Evolutionary conservation across 2,329 filamentous ascomycete genomes (phyloP), one percentile per base, ranked within the genome.

Genomic region (Bipolaris sorokiniana): DNA sequence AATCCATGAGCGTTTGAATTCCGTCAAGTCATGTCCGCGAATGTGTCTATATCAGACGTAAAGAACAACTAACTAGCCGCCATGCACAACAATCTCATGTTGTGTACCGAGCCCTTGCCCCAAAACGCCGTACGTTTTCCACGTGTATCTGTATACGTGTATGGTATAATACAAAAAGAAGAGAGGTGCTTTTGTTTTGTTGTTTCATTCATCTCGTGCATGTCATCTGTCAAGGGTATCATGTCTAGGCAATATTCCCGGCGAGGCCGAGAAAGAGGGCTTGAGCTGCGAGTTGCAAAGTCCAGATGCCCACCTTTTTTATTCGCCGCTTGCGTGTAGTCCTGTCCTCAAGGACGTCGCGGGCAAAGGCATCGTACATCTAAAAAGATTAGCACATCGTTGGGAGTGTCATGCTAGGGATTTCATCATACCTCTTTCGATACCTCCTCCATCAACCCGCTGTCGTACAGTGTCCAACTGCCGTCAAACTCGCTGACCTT

Each of bases 261-360:
- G 93, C 94, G 83, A 98, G 90, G 9, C 95, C 95, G 80, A 98
- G 90, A 73, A 98, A 95, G 34, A 99, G 84, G 3, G 94, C 95
- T 74, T 99, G 95, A 7, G 94, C 90, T 6, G 94, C 91, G 55
- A 99, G 81, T 67, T 94, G 93, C 54, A 98, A 83, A 3, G 92
- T 97, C 95, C 95, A 99, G 69, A 98, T 88, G 31, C 95, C 95
- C 26, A 97, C 95, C 78, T 98, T 97, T 76, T 93, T 96, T 73
- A 99, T 89, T 42, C 95, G 85, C 48, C 94, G 84, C 66, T 92
- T 89, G 50, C 92, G 88, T 64, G 90, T 91, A 75, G 96, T 90
- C 68, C 95, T 90, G 77, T 97, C 90, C 68, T 98, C 91, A 61
- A 92, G 88, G 31, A 99, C 92, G 75, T 97, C 92, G 62, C 88